Conservation (phyloP, 805 yeast genomes). For the Candida sphagnicola region DNA sequence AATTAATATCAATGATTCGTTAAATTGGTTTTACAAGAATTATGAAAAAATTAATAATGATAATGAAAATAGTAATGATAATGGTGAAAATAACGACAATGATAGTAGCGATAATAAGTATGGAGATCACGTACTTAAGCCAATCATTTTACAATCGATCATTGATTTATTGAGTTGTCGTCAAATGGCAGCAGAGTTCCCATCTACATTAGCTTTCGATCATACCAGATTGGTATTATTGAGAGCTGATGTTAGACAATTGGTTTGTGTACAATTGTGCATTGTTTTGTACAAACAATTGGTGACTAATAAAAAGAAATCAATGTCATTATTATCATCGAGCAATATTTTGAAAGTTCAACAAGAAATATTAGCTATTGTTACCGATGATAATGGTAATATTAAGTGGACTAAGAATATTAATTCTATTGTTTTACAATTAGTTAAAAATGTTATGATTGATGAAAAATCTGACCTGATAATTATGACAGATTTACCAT, state of each 20-base stretch:
- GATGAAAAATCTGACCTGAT: slow-evolving; percentile 6
- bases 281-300: slow-evolving; percentile 69
- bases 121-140: slow-evolving; percentile 19
- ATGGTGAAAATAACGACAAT: background rate
- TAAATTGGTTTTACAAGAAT: slow-evolving; percentile 59
- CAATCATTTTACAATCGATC: slow-evolving; percentile 47
- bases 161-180: slow-evolving; percentile 70
- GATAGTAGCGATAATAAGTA: background rate
- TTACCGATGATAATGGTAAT: slow-evolving; percentile 81
- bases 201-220: slow-evolving; percentile 79
- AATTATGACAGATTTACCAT: slow-evolving; percentile 22
- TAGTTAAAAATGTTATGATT: slow-evolving; percentile 40
- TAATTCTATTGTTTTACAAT: slow-evolving; percentile 64
- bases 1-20: slow-evolving; percentile 54
- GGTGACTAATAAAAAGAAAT: slow-evolving; percentile 25
- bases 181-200: slow-evolving; percentile 77
- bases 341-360: slow-evolving; percentile 48
- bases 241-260: slow-evolving; percentile 81
- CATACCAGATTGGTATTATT: slow-evolving; percentile 72
- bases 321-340: slow-evolving; percentile 20
- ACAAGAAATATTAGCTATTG: slow-evolving; percentile 71
- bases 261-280: slow-evolving; percentile 76
- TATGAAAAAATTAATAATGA: slow-evolving; percentile 16
- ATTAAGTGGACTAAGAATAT: slow-evolving; percentile 88
- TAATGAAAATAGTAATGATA: background rate